phyloP scores from a whole-genome alignment of 2,329 filamentous ascomycete genomes.

The Purpureocillium takamizusanense region DNA sequence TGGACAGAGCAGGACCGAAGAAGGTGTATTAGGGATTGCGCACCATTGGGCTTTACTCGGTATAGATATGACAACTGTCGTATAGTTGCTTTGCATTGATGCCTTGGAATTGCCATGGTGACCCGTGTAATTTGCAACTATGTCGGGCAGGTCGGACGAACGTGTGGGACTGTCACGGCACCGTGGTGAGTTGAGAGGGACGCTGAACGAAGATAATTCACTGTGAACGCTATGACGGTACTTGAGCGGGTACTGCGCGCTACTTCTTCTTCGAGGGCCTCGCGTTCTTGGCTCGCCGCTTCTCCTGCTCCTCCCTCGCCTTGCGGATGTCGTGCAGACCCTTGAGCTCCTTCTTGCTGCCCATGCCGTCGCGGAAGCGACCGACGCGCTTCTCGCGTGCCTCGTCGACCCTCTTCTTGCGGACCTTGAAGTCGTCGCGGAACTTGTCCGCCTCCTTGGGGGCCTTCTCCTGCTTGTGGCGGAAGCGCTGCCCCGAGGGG shows the following conservation, averaged over 20 bases:
- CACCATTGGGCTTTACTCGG: too few species aligned
- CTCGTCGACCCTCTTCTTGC: conserved; percentile 82
- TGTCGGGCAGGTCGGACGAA: too few species aligned
- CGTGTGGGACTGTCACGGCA: too few species aligned
- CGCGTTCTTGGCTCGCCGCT: conserved; percentile 78
- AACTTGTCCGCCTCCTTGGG: conserved; percentile 92
- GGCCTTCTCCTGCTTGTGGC: conserved; percentile 78
- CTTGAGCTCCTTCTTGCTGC: conserved; percentile 71
- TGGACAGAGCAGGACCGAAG: too few species aligned
- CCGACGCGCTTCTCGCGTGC: conserved; percentile 78
- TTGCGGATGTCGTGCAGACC: conserved; percentile 78
- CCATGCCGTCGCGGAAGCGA: conserved; percentile 61
- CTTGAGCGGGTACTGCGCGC: background rate
- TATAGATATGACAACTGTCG: too few species aligned
- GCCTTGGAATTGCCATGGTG: too few species aligned
- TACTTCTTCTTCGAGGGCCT: conserved; percentile 57
- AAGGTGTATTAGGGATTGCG: too few species aligned
- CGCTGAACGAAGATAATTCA: too few species aligned
- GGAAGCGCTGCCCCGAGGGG: conserved; percentile 49
- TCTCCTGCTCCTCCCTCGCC: conserved; percentile 67
- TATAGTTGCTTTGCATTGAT: too few species aligned
- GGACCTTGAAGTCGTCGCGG: conserved; percentile 80
- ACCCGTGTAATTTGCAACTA: too few species aligned
- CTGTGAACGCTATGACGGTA: too few species aligned
- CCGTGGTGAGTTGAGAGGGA: too few species aligned